Evolutionary conservation across 805 yeast genomes (phyloP).

Genomic region (Teunomyces atbi): DNA sequence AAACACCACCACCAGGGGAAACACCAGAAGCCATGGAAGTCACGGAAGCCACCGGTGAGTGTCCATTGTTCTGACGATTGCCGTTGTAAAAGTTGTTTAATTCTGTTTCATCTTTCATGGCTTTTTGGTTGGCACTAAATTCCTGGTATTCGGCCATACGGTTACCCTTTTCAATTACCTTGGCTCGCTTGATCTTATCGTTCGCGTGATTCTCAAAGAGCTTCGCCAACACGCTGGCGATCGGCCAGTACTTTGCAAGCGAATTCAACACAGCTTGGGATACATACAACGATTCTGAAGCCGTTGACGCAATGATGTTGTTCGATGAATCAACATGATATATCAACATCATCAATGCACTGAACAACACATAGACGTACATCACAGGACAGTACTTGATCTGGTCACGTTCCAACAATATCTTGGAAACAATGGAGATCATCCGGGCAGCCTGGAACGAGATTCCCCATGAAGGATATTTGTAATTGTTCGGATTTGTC

Average conservation of each 20-base stretch:
- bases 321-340: constrained; percentile 57
- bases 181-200: constrained; percentile 41
- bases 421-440: constrained; percentile 63
- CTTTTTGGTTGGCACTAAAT: constrained; percentile 22
- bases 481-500: constrained; percentile 42
- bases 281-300: constrained; percentile 40
- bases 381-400: constrained; percentile 56
- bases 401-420: constrained; percentile 48
- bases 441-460: constrained; percentile 80
- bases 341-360: constrained; percentile 69
- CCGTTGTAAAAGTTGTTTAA: constrained; percentile 17
- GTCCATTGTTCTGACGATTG: background rate
- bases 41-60: constrained; percentile 10
- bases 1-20: constrained; percentile 27
- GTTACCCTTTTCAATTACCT: constrained; percentile 37
- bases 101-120: constrained; percentile 17
- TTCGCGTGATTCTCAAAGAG: constrained; percentile 43
- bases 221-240: constrained; percentile 35
- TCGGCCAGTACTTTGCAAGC: constrained; percentile 38
- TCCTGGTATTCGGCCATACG: constrained; percentile 41
- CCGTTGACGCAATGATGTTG: constrained; percentile 40
- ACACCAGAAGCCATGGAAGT: constrained; percentile 21
- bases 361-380: constrained; percentile 56
- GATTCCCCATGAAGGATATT: constrained; percentile 74
- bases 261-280: constrained; percentile 38